Base-by-base conservation (phyloP, 495 filamentous ascomycete species). In the Aspergillus haitiensis region DNA sequence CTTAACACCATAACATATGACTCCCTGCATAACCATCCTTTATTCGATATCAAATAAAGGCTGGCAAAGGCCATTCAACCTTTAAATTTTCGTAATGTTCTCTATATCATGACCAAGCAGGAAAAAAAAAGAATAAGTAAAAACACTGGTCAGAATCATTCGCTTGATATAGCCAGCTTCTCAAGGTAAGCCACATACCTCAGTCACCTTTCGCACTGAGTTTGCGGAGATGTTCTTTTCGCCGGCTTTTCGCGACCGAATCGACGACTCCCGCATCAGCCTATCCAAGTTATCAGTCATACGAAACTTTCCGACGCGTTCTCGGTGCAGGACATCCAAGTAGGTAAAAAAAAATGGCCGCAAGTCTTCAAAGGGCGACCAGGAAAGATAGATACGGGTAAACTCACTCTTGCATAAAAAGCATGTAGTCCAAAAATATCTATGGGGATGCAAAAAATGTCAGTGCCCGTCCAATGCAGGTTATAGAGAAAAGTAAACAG, bases 381-480 rank as follows among this genome's bases (percentile, higher is more conserved):
- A 56, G 37, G 2, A 11, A 32, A 47, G 37, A 10, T 6, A n/a
- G 7, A 16, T 39, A 33, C 15, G 12, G 13, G 7, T 44, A 1
- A 15, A 59, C 82, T 61, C 75, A 94, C 92, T 88, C 87, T 81
- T 95, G 87, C 77, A 97, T 84, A 66, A 97, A 97, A 7, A 96
- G 80, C 67, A 89, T 86, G 67, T 96, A 96, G 67, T 97, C 89
- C 36, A 97, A 79, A 67, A 92, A 95, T 21, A 94, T 88, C 91
- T 94, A 61, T 27, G 46, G 11, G 45, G 56, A 53, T 64, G 27
- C n/a, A 32, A 49, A 52, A 37, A 45, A 10, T 12, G 35, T 62
- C 9, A 62, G 60, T 34, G 21, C 21, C 21, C 21, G 21, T 8
- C 16, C 48, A 40, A 31, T 18, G 7, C 15, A 0, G 36, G 13